Evolutionary conservation across 2,329 filamentous ascomycete species (phyloP).

Genomic region (Phialemoniopsis sp.): DNA sequence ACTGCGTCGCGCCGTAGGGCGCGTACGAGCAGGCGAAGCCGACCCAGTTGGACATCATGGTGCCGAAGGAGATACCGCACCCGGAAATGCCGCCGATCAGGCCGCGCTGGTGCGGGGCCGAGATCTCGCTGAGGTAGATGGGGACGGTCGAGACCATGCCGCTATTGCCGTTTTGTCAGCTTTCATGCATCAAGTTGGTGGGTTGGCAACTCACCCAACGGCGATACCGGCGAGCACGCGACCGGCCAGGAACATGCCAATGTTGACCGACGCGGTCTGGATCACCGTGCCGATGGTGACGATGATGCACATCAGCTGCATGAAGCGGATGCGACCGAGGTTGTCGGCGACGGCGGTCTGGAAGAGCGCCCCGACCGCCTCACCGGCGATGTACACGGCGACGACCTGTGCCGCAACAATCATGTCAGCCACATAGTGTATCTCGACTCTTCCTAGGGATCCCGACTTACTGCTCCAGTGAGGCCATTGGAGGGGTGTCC

Average conservation of each 20-base stretch:
- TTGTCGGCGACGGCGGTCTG: constrained; percentile 49
- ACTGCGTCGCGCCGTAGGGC: constrained; percentile 45
- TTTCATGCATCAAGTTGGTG: too few relatives aligned
- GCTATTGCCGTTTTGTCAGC: too few relatives aligned
- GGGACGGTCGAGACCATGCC: constrained; percentile 46
- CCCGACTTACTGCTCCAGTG: constrained; percentile 40
- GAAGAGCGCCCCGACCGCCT: constrained; percentile 46
- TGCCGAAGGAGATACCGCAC: constrained; percentile 49
- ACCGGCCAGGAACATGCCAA: constrained; percentile 47
- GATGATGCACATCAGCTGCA: constrained; percentile 46
- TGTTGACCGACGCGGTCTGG: constrained; percentile 48
- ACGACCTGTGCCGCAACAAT: constrained; percentile 38
- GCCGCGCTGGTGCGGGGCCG: constrained; percentile 39
- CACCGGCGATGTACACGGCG: constrained; percentile 54
- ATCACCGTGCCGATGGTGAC: constrained; percentile 49
- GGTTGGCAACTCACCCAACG: constrained; percentile 27
- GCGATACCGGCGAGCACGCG: constrained; percentile 39
- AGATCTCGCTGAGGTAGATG: constrained; percentile 52
- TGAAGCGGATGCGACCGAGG: constrained; percentile 47
- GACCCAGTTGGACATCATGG: constrained; percentile 52
- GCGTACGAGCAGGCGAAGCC: constrained; percentile 50
- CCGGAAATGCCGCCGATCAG: constrained; percentile 51
- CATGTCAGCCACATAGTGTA: background rate
- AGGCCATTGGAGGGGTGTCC: constrained; percentile 45
- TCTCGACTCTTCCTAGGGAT: too few relatives aligned